Conservation (phyloP, 2,329 filamentous ascomycete species). For the Chaetoscypha palmicola region DNA sequence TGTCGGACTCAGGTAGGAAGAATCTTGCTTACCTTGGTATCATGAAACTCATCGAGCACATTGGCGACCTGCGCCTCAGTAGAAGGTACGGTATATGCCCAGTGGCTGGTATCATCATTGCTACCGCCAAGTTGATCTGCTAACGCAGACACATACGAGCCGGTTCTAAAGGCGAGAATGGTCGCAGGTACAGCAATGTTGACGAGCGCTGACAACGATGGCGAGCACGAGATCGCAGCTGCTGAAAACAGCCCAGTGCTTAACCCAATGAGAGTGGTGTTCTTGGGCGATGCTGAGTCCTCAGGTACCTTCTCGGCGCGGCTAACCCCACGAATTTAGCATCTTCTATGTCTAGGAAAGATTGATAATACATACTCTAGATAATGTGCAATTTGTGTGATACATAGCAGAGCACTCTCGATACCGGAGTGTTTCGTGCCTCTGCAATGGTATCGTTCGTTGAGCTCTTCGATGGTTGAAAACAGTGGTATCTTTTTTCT, state of each 20-base stretch:
- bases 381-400: slow-evolving; percentile 61
- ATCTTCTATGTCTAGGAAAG: not conserved
- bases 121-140: slow-evolving; percentile 27
- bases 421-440: slow-evolving; percentile 52
- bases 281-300: slow-evolving; percentile 42
- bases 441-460: slow-evolving; percentile 56
- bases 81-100: slow-evolving; percentile 58
- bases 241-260: slow-evolving; percentile 66
- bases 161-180: slow-evolving; percentile 59
- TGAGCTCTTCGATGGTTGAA: slow-evolving; percentile 54
- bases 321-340: slow-evolving; percentile 26
- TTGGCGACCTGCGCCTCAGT: slow-evolving; percentile 44
- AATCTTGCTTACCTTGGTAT: slow-evolving; percentile 38
- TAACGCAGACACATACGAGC: slow-evolving; percentile 46
- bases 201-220: slow-evolving; percentile 54
- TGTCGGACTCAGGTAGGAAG: slow-evolving; percentile 7
- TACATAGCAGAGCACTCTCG: slow-evolving; percentile 57
- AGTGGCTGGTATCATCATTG: slow-evolving; percentile 33
- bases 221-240: slow-evolving; percentile 57
- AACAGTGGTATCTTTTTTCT: slow-evolving; percentile 55
- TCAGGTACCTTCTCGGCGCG: slow-evolving; percentile 48
- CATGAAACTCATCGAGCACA: slow-evolving; percentile 51
- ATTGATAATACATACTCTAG: slow-evolving; percentile 49
- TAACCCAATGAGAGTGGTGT: slow-evolving; percentile 54
- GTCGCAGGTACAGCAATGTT: slow-evolving; percentile 57